Evolutionary conservation across 495 filamentous ascomycete species (phyloP), one percentile per base, ranked within the genome.

Genomic region (Glonium stellatum): DNA sequence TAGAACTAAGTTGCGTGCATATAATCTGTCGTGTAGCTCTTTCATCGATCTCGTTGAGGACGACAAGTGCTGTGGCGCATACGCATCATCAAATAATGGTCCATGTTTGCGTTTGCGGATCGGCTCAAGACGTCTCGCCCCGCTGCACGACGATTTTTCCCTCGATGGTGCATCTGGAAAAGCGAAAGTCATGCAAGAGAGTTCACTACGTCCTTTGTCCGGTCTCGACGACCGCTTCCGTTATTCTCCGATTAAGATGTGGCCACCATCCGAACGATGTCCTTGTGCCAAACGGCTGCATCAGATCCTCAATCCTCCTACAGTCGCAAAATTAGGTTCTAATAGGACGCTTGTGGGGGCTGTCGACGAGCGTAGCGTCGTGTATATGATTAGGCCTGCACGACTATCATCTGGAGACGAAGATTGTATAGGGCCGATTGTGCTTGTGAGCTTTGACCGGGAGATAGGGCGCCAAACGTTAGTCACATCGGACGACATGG

Each of bases 1-100:
- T 8, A 22, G 58, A 21, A 72, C 67, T 1, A 67, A 67, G 37
- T 59, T 67, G 50, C 59, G 68, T 41, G 55, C 63, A 0, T 72
- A 72, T 60, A 68, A 61, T 41, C 55, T 57, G 15, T 57, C 68
- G 21, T 66, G 62, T 36, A 57, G 42, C 18, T 44, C 68, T 5
- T 72, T 72, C 46, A 13, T 72, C 36, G 70, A 72, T 50, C 42
- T 72, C 10, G 68, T 72, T 12, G 61, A 67, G 34, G 70, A 72
- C 55, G 60, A 63, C 0, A 49, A 54, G 11, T 70, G 65, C 53
- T 67, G 67, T 39, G 22, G 10, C 19, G 35, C 13, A 19, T 6
- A 19, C 15, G 34, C 21, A 22, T 31, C 41, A 10, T 5, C 27
- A 0, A 25, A 25, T 2, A 23, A 22, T 1, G 46, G 19, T 6